phyloP scores from a whole-genome alignment of 257 asterid species.

The Eustoma russellianum region DNA sequence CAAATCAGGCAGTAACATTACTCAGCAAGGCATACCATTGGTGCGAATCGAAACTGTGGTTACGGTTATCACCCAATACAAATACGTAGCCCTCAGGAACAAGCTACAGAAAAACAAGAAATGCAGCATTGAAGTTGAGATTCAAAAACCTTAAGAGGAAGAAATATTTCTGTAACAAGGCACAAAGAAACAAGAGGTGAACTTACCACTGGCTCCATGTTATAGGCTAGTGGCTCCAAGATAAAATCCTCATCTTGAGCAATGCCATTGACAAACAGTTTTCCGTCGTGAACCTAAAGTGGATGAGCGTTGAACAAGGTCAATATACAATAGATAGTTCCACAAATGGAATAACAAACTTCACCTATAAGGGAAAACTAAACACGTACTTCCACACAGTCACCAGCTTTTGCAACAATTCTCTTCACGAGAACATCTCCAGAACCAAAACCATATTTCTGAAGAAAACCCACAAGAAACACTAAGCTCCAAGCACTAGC shows the following conservation, averaged over 20 bases:
- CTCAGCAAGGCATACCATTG: conserved; percentile 42
- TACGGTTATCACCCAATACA: conserved; percentile 96
- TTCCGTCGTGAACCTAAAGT: conserved; percentile 61
- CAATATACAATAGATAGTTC: not conserved
- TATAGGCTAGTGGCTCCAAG: conserved; percentile 77
- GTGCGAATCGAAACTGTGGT: conserved; percentile 88
- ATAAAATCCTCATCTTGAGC: conserved; percentile 73
- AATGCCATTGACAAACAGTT: conserved; percentile 56
- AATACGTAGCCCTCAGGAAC: conserved; percentile 89
- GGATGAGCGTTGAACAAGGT: not conserved
- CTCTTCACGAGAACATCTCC: conserved; percentile 77
- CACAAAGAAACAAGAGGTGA: not conserved
- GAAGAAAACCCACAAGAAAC: conserved; percentile 18
- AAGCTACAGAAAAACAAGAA: conserved; percentile 34
- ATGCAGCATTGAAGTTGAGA: not conserved
- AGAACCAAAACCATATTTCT: conserved; percentile 57
- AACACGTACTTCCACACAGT: conserved; percentile 56
- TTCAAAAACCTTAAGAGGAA: not conserved
- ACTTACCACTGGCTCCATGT: conserved; percentile 68
- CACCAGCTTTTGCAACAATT: conserved; percentile 87
- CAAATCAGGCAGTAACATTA: too few relatives aligned
- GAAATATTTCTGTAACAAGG: not conserved
- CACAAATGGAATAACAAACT: not conserved
- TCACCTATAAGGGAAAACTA: not conserved
- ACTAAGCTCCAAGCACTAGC: conserved; percentile 2